These are phyloP conservation scores for Trichoderma sp. DNA, from an alignment of 2,329 filamentous ascomycete species.

Conservation along the genomic window DNA sequence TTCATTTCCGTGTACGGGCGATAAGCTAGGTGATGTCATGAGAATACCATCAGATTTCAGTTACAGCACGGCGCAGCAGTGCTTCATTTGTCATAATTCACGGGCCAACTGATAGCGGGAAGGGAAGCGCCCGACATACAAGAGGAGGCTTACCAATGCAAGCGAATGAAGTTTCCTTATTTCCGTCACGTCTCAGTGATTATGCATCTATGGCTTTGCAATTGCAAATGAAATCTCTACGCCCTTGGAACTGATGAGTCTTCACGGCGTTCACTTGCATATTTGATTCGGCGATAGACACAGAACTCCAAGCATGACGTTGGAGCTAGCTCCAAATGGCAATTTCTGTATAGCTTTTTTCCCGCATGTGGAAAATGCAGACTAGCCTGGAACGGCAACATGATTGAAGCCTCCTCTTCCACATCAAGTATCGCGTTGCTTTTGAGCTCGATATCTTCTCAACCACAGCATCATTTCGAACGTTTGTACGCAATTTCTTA, in stretches of 20 bases:
- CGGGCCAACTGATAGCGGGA: neutral
- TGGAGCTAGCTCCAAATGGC: neutral
- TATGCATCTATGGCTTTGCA: neutral
- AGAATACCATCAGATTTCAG: neutral
- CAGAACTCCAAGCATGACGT: too few species aligned
- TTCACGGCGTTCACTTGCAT: neutral
- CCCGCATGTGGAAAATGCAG: neutral
- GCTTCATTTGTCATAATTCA: neutral
- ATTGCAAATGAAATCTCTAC: neutral
- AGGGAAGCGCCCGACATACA: neutral
- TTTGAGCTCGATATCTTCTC: neutral
- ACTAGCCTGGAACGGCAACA: neutral
- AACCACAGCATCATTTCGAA: neutral
- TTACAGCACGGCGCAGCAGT: neutral
- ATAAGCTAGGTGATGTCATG: neutral
- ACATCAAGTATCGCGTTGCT: neutral
- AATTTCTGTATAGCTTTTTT: neutral
- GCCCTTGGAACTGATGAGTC: neutral
- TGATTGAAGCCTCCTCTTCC: neutral
- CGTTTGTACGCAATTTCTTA: neutral
- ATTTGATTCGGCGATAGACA: neutral
- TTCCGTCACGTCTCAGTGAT: neutral
- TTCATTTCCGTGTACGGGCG: neutral
- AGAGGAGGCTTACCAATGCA: neutral
- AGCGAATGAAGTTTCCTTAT: neutral